A percentile compares a stretch with the other conserved stretches of the same genome.
These are phyloP conservation scores for Cryptococcus maquisensis DNA, from an alignment of 1,284 basidiomycete genomes.

Conservation along the genomic window DNA sequence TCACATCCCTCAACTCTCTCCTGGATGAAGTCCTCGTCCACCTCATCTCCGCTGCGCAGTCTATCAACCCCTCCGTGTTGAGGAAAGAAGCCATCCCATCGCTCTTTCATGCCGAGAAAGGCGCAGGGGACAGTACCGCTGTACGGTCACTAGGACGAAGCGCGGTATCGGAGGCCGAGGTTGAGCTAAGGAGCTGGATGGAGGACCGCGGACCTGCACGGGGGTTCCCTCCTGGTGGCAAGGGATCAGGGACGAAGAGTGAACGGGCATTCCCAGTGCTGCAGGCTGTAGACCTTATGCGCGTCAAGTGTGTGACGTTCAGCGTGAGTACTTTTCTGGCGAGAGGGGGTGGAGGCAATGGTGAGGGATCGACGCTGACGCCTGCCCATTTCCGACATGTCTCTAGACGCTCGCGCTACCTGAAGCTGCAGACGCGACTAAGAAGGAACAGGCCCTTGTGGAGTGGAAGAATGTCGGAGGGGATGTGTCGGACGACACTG, in stretches of 20 bases:
- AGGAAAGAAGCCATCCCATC: slow-evolving; percentile 63
- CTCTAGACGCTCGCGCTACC: slow-evolving; percentile 37
- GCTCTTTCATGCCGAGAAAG: slow-evolving; percentile 58
- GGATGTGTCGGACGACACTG: slow-evolving; percentile 32
- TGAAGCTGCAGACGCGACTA: slow-evolving; percentile 10
- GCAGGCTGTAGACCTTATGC: slow-evolving; percentile 41
- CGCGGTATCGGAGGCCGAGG: slow-evolving; percentile 83
- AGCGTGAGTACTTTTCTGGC: slow-evolving; percentile 33
- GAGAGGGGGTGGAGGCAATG: neutral
- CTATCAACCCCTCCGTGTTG: slow-evolving; percentile 69
- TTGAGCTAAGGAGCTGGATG: slow-evolving; percentile 78
- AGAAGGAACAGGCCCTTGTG: slow-evolving; percentile 15
- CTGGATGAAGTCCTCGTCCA: slow-evolving; percentile 81
- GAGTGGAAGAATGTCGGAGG: slow-evolving; percentile 41
- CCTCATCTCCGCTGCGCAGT: slow-evolving; percentile 65
- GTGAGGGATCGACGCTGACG: too few relatives aligned
- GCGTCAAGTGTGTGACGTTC: slow-evolving; percentile 38
- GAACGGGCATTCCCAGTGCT: slow-evolving; percentile 28
- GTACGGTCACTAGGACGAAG: slow-evolving; percentile 67
- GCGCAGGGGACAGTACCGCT: slow-evolving; percentile 26
- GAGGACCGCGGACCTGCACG: slow-evolving; percentile 49
- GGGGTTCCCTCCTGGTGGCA: slow-evolving; percentile 31
- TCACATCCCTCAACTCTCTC: slow-evolving; percentile 72
- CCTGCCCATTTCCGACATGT: slow-evolving; percentile 1
- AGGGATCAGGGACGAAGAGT: slow-evolving; percentile 29